Base-by-base conservation (phyloP, 1,284 basidiomycete species). In the Leccinum subspadiceum region DNA sequence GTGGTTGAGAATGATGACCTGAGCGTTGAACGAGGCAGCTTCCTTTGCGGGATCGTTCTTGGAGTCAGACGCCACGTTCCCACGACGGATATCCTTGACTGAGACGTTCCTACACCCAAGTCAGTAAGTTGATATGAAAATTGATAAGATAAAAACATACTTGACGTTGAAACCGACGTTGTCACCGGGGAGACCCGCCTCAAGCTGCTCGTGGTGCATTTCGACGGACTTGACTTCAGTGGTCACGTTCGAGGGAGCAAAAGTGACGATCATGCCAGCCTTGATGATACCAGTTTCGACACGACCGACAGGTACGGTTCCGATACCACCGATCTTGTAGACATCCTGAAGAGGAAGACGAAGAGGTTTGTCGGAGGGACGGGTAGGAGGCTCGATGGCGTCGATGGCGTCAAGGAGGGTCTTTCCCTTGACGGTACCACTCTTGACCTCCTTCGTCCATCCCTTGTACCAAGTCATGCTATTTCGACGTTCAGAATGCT, bases 321-420 rank as follows among this genome's bases (percentile, higher is more conserved):
- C 96, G 75, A 99, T 99, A 96, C 96, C 96, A 83, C 96, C 96
- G 75, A 99, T 99, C 89, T 99, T 99, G 94, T 99, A 99, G 74
- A 99, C 96, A 87, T 99, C 96, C 88, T 99, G 96, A 81, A 99
- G 95, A 74, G 96, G 96, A 68, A 99, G 96, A 84, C 96, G 96
- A 83, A 99, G 96, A 73, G 96, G 96, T 87, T 97, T 98, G 86
- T 99, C 96, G 78, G 93, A 92, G 69, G 97, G 97, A 79, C 96
- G 94, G 68, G 84, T 79, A 64, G 96, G 96, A 76, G 97, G 95
- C 77, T 99, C 97, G 76, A 99, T 99, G 79, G 96, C 94, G 77
- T 99, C 96, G 72, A 99, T 99, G 78, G 96, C 96, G 77, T 99
- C 97, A 70, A 99, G 93, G 69, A 99, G 92, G 75, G 96, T 99